Conservation (phyloP, 1,284 basidiomycete genomes). For the Limonomyces culmigenus region DNA sequence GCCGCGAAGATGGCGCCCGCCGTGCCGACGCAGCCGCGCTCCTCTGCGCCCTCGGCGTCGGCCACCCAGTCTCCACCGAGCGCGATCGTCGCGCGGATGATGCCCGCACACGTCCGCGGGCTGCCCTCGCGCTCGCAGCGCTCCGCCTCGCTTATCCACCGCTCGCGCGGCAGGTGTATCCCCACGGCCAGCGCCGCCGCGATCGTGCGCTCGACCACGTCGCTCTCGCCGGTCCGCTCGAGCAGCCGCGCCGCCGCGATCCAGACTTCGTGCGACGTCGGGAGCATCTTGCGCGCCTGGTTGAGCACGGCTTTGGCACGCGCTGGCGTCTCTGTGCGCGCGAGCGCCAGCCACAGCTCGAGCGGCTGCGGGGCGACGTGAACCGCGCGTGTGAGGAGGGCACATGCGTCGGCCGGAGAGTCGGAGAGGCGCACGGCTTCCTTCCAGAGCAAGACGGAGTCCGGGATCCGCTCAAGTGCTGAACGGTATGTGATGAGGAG, state of each 20-base stretch:
- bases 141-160: slow-evolving; percentile 94
- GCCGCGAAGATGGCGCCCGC: slow-evolving; percentile 82
- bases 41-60: slow-evolving; percentile 75
- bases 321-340: slow-evolving; percentile 81
- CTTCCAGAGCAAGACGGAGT: slow-evolving; percentile 94
- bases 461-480: slow-evolving; percentile 96
- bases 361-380: slow-evolving; percentile 92
- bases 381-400: slow-evolving; percentile 85
- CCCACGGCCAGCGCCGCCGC: slow-evolving; percentile 67
- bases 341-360: slow-evolving; percentile 94
- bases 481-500: slow-evolving; percentile 1
- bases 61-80: slow-evolving; percentile 92
- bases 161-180: slow-evolving; percentile 80
- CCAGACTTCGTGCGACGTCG: slow-evolving; percentile 97
- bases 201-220: slow-evolving; percentile 77
- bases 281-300: slow-evolving; percentile 86
- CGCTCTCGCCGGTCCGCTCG: slow-evolving; percentile 65
- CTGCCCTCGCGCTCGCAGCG: slow-evolving; percentile 79
- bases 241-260: slow-evolving; percentile 87
- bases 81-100: slow-evolving; percentile 88
- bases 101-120: slow-evolving; percentile 80
- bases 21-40: slow-evolving; percentile 63
- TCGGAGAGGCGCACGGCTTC: slow-evolving; percentile 94
- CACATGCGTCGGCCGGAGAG: slow-evolving; percentile 76
- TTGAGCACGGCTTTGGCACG: slow-evolving; percentile 89